phyloP scores from a whole-genome alignment of 176 grass and related monocot species.

The barley (Hordeum vulgare) region MorexV3_pseudomolecules_assembly NC_058523.1:396965959-396966458 shows the following conservation, averaged over 20 bases:
- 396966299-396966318: background rate
- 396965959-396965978: background rate
- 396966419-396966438: conserved; percentile 5
- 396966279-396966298: conserved; percentile 7
- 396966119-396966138: background rate
- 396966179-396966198: background rate
- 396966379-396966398: background rate
- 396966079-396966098: background rate
- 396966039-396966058: background rate
- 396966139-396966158: background rate
- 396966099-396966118: background rate
- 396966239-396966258: background rate
- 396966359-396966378: background rate
- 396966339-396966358: background rate
- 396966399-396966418: background rate
- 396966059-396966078: background rate
- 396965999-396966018: background rate
- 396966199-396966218: background rate
- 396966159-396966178: background rate
- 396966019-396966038: background rate
- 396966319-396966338: background rate
- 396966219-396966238: background rate
- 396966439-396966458: conserved; percentile 7
- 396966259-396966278: background rate
- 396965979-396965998: background rate